Base-by-base conservation (phyloP, 176 grass and related monocot genomes). In the Juncus effusus region DNA sequence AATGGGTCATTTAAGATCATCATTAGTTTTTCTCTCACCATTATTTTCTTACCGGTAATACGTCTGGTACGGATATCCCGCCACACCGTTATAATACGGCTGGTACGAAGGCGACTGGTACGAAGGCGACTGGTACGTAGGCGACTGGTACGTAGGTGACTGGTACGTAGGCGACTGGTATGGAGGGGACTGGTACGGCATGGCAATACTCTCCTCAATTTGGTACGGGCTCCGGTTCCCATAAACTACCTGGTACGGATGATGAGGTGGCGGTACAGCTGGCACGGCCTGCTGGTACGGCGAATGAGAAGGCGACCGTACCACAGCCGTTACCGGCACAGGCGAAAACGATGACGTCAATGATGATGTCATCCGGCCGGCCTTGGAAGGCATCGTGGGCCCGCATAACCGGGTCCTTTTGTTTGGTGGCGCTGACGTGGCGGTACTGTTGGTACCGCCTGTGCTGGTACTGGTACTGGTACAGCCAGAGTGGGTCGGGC, bases 351-450 rank as follows among this genome's bases (percentile, higher is more conserved):
- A 1, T 5, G 44, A 47, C 76, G 0, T 80, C 84, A 6, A 44
- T 73, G 51, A 87, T 96, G 78, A 80, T 62, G 78, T 76, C 36
- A 95, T 78, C 70, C 81, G 84, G 54, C 91, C 91, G 60, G 91
- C 84, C 84, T 91, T 96, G n/a, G 91, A 81, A 61, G 84, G 91
- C 82, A 83, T 86, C 84, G 90, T 90, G 70, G 91, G 91, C 13
- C 87, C 86, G 44, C 44, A 47, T 47, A 47, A 47, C 12, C 91
- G 81, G 4, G 81, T 96, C 5, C 91, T 80, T 61, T 96, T 96
- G 59, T 38, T 88, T 35, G 90, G 85, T 75, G 90, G 90, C 6
- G 76, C 90, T 35, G 62, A 76, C 65, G 69, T 82, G 38, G 82
- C 61, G 1, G 79, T 83, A n/a, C 82, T 90, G 16, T 79, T 73